A percentile compares a stretch with the other conserved stretches of the same genome.
Conservation (phyloP, 1,284 basidiomycete genomes). For the Pterulicium gracile region DNA sequence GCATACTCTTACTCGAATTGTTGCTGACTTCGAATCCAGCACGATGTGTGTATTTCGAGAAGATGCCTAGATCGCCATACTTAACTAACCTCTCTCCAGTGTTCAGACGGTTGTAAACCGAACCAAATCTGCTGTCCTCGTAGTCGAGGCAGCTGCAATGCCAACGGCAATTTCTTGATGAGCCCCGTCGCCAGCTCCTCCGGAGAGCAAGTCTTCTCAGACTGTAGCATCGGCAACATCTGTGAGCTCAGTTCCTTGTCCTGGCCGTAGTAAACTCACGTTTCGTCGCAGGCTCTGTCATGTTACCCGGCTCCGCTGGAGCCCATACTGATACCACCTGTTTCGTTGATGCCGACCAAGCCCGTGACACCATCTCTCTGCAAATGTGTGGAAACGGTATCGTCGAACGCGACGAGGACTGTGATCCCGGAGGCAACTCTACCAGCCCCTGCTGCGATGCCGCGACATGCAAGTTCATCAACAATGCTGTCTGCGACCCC, state of each 20-base stretch:
- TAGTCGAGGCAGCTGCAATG: constrained; percentile 49
- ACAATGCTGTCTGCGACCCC: constrained; percentile 74
- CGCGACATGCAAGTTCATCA: constrained; percentile 67
- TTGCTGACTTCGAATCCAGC: too few species aligned
- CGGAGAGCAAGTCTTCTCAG: constrained; percentile 60
- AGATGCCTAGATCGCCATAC: too few species aligned
- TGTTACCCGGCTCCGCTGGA: constrained; percentile 29
- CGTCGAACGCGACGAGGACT: constrained; percentile 72
- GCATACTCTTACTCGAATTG: not conserved
- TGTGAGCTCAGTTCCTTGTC: constrained; percentile 37
- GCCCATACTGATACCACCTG: constrained; percentile 46
- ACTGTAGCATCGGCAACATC: constrained; percentile 79
- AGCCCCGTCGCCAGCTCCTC: constrained; percentile 59
- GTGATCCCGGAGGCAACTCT: constrained; percentile 68
- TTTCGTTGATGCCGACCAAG: constrained; percentile 42
- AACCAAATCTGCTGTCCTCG: constrained; percentile 65
- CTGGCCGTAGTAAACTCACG: constrained; percentile 5
- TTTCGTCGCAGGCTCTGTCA: constrained; percentile 56
- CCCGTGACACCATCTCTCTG: constrained; percentile 38
- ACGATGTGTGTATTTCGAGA: too few species aligned
- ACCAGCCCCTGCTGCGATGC: constrained; percentile 71
- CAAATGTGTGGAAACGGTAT: constrained; percentile 79
- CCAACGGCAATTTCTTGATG: constrained; percentile 69
- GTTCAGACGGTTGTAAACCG: constrained; percentile 52
- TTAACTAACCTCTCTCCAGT: constrained; percentile 26